Base-by-base conservation (phyloP, 345 rosid species). In the Lumnitzera littorea region DNA sequence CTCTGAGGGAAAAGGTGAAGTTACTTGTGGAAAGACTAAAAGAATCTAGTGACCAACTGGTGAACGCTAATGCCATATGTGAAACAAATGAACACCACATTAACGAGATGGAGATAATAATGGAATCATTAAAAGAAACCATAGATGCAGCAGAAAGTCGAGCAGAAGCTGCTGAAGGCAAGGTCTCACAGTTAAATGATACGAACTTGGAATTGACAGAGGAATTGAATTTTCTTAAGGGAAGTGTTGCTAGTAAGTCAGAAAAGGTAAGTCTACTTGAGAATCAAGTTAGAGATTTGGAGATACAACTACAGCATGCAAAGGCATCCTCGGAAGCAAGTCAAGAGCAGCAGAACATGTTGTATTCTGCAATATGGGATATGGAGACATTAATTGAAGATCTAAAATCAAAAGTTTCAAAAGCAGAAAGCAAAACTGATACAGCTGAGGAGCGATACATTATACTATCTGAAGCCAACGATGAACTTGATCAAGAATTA, bases 311-410 rank as follows among this genome's bases (percentile, higher is more conserved):
- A 49, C 89, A 81, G 68, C 82, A 94, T 66, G 75, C 88, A 31
- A 89, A 80, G 72, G 95, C 76, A 36, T 84, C 89, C 56, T 73
- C 85, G 24, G 97, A 89, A 72, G 95, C 83, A 48, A 76, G 87
- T 72, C 97, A 85, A 71, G 99, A 94, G 75, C 96, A 94, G 74
- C 97, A 89, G 62, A 89, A 84, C 67, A 82, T 85, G 99, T 61
- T 94, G 67, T 94, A 94, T 63, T 72, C 96, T 59, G 99, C 99
- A 53, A 94, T 94, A 65, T 94, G 97, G 99, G 99, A 94, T 70
- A 94, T 94, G 99, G 99, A 94, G 71, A 90, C 87, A 2, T 75
- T 94, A 58, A 89, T 94, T 46, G 97, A 89, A 67, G 99, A 94
- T 72, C 75, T 89, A 53, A 94, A 87, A 55, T 89, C 96, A 13